Base-by-base conservation (phyloP, 2,329 filamentous ascomycete species). In the Celoporthe dispersa region DNA sequence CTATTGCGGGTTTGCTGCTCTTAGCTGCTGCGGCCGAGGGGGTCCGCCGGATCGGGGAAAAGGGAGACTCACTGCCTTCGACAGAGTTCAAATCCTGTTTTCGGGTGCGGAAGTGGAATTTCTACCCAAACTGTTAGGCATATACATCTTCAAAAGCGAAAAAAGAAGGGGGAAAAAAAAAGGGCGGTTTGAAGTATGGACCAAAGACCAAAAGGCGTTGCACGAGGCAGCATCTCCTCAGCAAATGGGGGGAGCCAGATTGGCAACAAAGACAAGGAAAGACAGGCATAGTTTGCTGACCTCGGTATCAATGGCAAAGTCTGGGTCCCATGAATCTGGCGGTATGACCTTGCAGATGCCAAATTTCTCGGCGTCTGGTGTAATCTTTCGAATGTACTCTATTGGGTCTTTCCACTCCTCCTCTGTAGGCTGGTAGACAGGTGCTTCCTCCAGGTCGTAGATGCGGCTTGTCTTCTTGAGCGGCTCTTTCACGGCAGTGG, bases 11-110 rank as follows among this genome's bases (percentile, higher is more conserved):
- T 37, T 67, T 67, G 64, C 55, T 14, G 53, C 28, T 53, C 70
- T 77, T 70, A 74, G 71, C 71, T 78, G 86, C 75, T 87, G 78
- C 71, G 75, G 59, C 57, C 44, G 73, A 66, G 11, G n/a, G 14
- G 37, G 2, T n/a, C 53, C 28, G 35, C 48, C 57, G 62, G 66
- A 28, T 70, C 28, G 28, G n/a, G 39, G 48, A 25, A 53, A n/a
- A 59, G n/a, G 72, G 63, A 67, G 73, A 86, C 90, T 81, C 88
- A 97, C 94, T 96, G 86, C 96, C 96, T 91, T 99, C 96, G 64
- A 98, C 94, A 22, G 94, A 97, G 81, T 99, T 99, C 72, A 99
- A 85, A 81, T 98, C 95, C 80, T 99, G 96, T 79, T 97, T 94
- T 78, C 96, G 90, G 19, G 96, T 99, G 74, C 94, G 90, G 79